A percentile compares a stretch with the other conserved stretches of the same genome.
Evolutionary conservation across 2,329 filamentous ascomycete genomes (phyloP).

Genomic region (Paracoccidioides brasiliensis): DNA sequence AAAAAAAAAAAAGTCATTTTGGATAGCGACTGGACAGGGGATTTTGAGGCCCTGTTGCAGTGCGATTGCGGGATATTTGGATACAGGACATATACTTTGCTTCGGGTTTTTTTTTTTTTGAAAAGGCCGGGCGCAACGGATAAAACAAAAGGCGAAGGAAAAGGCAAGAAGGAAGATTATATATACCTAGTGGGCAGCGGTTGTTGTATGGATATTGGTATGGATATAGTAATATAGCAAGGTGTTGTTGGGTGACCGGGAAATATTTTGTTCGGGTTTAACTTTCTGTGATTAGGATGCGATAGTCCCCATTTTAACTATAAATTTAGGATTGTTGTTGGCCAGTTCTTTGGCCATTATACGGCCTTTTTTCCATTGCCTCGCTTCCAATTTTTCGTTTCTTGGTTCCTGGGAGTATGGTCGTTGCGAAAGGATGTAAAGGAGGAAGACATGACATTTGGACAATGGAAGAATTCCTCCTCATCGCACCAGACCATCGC

Average conservation of each 20-base stretch:
- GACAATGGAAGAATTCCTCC: too few relatives aligned
- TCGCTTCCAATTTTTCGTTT: too few relatives aligned
- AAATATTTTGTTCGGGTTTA: background rate
- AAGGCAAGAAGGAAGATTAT: background rate
- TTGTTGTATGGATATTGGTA: slow-evolving; percentile 1
- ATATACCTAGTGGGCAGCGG: background rate
- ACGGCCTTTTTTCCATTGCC: too few relatives aligned
- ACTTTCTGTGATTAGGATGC: background rate
- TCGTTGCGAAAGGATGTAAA: too few relatives aligned
- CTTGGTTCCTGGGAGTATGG: too few relatives aligned
- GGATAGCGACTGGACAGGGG: background rate
- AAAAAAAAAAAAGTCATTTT: background rate
- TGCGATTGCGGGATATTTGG: background rate
- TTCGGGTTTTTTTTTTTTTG: background rate
- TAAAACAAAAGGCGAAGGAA: too few relatives aligned
- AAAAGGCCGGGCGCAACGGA: background rate
- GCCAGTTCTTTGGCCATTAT: too few relatives aligned
- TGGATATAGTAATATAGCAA: background rate
- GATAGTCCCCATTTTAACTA: too few relatives aligned
- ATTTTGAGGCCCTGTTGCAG: background rate
- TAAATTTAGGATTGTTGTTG: too few relatives aligned
- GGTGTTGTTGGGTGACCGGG: background rate
- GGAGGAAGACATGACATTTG: too few relatives aligned
- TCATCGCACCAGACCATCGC: too few relatives aligned
- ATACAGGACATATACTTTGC: background rate